These are phyloP conservation scores for Colletotrichum truncatum DNA, from an alignment of 2,329 filamentous ascomycete species.

Conservation along the genomic window DNA sequence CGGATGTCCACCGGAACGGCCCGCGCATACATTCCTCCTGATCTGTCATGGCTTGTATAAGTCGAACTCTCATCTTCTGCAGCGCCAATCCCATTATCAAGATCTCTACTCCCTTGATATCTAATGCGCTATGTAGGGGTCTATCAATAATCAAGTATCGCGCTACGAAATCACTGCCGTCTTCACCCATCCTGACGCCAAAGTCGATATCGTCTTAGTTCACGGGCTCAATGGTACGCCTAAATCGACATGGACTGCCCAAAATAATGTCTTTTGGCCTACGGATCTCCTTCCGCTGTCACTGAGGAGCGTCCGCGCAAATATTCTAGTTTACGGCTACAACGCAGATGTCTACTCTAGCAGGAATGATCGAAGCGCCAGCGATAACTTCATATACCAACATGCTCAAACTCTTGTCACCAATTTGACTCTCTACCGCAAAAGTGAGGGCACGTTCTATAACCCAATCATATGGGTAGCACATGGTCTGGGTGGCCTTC, in stretches of 20 bases:
- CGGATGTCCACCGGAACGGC: no score
- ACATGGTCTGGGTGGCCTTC: conserved; percentile 77
- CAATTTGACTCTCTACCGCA: conserved; percentile 70
- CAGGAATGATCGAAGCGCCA: conserved; percentile 61
- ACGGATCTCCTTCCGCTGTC: conserved; percentile 71
- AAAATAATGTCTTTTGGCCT: conserved; percentile 74
- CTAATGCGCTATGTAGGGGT: conserved; percentile 1
- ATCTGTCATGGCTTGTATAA: no score
- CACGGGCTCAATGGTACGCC: conserved; percentile 64
- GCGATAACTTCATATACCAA: conserved; percentile 74
- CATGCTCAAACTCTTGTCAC: conserved; percentile 76
- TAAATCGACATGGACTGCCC: conserved; percentile 67
- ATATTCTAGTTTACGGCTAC: conserved; percentile 78
- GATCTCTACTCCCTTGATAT: not conserved
- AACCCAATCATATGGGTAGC: conserved; percentile 81
- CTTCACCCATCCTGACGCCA: conserved; percentile 66
- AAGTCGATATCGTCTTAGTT: conserved; percentile 65
- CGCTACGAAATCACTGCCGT: conserved; percentile 69
- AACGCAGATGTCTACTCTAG: conserved; percentile 71
- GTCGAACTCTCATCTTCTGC: no score
- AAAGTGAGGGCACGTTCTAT: conserved; percentile 61
- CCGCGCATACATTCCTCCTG: no score
- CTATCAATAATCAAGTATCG: conserved; percentile 55
- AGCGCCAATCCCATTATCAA: not conserved
- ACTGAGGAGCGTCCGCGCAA: conserved; percentile 64